Conservation (phyloP, 2,329 filamentous ascomycete genomes). For the Passalora sequoiae region DNA sequence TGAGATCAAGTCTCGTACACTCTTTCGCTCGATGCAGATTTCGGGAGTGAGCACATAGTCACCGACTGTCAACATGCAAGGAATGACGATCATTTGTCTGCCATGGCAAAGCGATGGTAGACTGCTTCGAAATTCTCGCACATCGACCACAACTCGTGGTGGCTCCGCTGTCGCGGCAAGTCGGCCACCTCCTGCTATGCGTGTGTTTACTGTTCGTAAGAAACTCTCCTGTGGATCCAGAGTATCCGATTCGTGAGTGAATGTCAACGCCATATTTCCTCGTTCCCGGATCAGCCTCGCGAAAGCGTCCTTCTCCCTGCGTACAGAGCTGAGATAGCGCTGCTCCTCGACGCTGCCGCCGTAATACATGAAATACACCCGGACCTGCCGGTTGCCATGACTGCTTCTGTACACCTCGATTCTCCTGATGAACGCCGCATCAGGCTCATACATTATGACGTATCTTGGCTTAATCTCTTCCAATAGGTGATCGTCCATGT, state of each 20-base stretch:
- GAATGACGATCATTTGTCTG: conserved; percentile 79
- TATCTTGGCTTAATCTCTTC: conserved; percentile 91
- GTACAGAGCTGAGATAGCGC: conserved; percentile 78
- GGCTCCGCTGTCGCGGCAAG: conserved; percentile 78
- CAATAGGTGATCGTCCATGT: conserved; percentile 92
- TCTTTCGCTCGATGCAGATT: conserved; percentile 94
- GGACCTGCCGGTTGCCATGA: conserved; percentile 79
- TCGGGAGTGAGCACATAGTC: conserved; percentile 90
- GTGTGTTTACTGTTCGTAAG: conserved; percentile 89
- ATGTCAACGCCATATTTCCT: conserved; percentile 79
- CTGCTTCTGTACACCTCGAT: conserved; percentile 96
- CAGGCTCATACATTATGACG: conserved; percentile 98
- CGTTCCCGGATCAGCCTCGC: conserved; percentile 92
- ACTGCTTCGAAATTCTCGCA: conserved; percentile 91
- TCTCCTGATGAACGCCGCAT: conserved; percentile 85
- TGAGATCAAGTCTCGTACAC: conserved; percentile 80
- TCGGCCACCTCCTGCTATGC: conserved; percentile 88
- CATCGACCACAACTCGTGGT: conserved; percentile 87
- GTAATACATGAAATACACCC: conserved; percentile 97
- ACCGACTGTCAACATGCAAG: conserved; percentile 92
- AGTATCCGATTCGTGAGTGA: conserved; percentile 64
- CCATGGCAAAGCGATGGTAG: conserved; percentile 88
- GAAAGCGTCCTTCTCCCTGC: conserved; percentile 95
- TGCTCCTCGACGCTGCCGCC: conserved; percentile 93
- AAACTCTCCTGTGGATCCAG: conserved; percentile 88